These are phyloP conservation scores for Ophiocordyceps sinensis DNA, from an alignment of 2,329 filamentous ascomycete genomes.

Conservation along the genomic window DNA sequence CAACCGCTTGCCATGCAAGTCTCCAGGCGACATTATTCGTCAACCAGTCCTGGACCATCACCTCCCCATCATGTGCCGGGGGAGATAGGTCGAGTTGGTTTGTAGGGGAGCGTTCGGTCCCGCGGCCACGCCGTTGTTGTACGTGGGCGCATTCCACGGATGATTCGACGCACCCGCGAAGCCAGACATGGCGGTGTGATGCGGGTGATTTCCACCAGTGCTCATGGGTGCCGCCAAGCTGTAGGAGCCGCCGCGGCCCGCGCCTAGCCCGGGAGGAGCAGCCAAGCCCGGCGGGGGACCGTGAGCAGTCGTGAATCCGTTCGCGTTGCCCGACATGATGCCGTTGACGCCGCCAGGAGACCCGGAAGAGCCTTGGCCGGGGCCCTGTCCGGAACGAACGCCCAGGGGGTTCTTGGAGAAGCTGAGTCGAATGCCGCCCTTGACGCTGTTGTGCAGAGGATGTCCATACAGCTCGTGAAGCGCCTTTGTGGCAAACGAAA, in stretches of 20 bases:
- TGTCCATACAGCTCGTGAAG: constrained; percentile 81
- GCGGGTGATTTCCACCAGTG: constrained; percentile 5
- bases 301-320: constrained; percentile 51
- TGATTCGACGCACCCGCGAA: constrained; percentile 2
- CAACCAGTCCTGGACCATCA: constrained; percentile 3
- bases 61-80: constrained; percentile 20
- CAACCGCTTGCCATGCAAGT: background rate
- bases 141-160: constrained; percentile 10
- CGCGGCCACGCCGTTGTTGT: constrained; percentile 9
- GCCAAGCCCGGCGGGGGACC: constrained; percentile 72
- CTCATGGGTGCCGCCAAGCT: constrained; percentile 9
- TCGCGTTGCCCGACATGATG: constrained; percentile 32
- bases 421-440: constrained; percentile 86
- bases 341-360: constrained; percentile 42
- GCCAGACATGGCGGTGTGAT: constrained; percentile 3
- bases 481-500: constrained; percentile 82
- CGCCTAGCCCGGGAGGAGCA: constrained; percentile 55
- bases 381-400: constrained; percentile 64
- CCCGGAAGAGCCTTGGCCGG: constrained; percentile 22
- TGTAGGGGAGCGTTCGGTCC: constrained; percentile 6
- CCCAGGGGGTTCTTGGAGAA: constrained; percentile 97
- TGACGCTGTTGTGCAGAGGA: constrained; percentile 77
- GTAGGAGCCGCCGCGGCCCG: constrained; percentile 10
- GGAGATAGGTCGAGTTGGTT: constrained; percentile 11
- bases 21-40: background rate